Evolutionary conservation across 441 rosid species (phyloP), one percentile per base, ranked within the genome.

Genomic region (Populus hybrid): DNA sequence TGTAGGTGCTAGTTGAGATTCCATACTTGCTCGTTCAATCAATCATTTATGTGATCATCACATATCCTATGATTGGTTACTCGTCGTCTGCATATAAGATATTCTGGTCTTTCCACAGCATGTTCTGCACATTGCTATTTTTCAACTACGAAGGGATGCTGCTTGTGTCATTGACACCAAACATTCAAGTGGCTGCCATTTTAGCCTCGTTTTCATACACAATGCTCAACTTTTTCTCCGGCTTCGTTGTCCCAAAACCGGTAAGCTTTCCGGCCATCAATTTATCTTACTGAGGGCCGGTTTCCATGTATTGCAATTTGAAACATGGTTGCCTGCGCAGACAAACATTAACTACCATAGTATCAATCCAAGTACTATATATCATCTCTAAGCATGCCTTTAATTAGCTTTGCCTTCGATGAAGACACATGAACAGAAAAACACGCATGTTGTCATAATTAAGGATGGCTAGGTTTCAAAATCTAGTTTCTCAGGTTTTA

Each of bases 81-180:
- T 84, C 91, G 76, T 93, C 97, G 99, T 84, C 87, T 5, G 81
- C 50, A 3, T 89, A 79, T 16, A 95, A 93, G 76, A 91, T 92
- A 86, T 89, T 87, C 79, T 92, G 98, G 97, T 95, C 93, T 86
- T 95, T 80, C 87, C 90, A 89, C 35, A 74, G 92, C 79, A 76
- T 86, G 70, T 95, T 93, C 87, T 84, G 93, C 88, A 86, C 99
- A 76, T 90, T 93, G 84, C 92, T 95, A 16, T 92, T 92, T 91
- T 95, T 93, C 90, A 92, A 95, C 32, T 95, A 90, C 86, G 92
- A 95, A 0, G 98, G 97, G 57, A 93, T 93, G 99, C 92, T 95
- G 98, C 80, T 92, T 0, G 94, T 80, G 30, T 91, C 70, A 70
- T 88, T 95, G 75, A 91, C 98, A 0, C 97, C 98, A 6, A 92